These are phyloP conservation scores for Cucurbitaria berberidis DNA, from an alignment of 2,329 filamentous ascomycete genomes.

Conservation along the genomic window DNA sequence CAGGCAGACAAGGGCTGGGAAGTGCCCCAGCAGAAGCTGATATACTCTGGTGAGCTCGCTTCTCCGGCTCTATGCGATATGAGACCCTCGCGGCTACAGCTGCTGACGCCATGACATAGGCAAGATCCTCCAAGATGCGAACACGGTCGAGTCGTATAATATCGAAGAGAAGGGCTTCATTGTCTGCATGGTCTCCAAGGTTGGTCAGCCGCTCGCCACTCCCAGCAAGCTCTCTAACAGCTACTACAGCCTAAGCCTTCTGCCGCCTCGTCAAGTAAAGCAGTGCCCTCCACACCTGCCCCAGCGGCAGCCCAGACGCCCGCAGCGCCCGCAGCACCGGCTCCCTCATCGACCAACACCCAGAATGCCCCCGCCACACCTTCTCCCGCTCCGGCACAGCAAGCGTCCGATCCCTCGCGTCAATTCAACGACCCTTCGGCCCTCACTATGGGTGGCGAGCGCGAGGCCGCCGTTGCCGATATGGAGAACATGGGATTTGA, in stretches of 20 bases:
- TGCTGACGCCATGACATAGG: conserved; percentile 60
- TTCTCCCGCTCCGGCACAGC: conserved; percentile 56
- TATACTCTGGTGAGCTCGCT: conserved; percentile 82
- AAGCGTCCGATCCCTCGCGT: conserved; percentile 39
- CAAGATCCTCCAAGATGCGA: conserved; percentile 98
- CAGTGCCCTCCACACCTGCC: conserved; percentile 64
- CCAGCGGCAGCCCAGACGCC: conserved; percentile 55
- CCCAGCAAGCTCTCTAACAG: conserved; percentile 24
- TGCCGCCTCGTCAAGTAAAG: conserved; percentile 55
- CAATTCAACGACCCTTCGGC: conserved; percentile 75
- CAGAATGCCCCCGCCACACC: conserved; percentile 59
- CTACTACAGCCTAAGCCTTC: conserved; percentile 71
- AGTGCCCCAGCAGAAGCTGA: conserved; percentile 87
- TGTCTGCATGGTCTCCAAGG: conserved; percentile 98
- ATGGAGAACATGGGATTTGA: conserved; percentile 99
- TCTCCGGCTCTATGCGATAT: conserved; percentile 5
- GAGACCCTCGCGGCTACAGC: conserved; percentile 22
- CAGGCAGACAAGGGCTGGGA: conserved; percentile 93
- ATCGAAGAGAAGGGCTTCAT: conserved; percentile 99
- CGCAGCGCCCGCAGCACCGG: conserved; percentile 62
- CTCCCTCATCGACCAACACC: conserved; percentile 55
- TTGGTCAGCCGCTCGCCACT: conserved; percentile 50
- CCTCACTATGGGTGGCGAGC: conserved; percentile 84
- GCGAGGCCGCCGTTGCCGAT: conserved; percentile 80
- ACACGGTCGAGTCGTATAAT: conserved; percentile 94